Evolutionary conservation across 2,329 filamentous ascomycete genomes (phyloP), one percentile per base, ranked within the genome.

Genomic region (Fusarium mexicanum): DNA sequence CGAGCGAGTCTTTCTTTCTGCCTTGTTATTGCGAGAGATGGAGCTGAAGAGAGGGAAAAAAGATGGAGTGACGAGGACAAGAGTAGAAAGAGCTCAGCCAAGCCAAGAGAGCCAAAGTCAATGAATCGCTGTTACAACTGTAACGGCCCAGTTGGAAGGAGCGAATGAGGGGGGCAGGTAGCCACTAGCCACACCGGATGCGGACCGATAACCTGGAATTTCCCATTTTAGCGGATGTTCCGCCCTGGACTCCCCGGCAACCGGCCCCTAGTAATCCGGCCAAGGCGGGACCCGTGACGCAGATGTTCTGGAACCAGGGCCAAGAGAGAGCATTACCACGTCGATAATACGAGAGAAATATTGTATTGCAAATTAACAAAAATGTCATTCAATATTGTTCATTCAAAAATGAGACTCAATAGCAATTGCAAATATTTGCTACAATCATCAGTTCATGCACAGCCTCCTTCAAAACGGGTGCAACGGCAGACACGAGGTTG

Each of bases 151-250:
- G 65, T 64, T 57, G 40, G 66, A 69, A 72, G 51, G 69, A 76
- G 51, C 72, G 69, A 78, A 76, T 76, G 73, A 65, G 57, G 66
- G 65, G 48, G 38, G 29, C 57, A 61, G 35, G 67, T 59, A 24
- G 71, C 68, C 76, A 77, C 62, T 59, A 24, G 71, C 68, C 76
- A 77, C 62, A 69, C 73, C 76, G 65, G 74, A 78, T 72, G 75
- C 67, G 72, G 75, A 64, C 67, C 75, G 69, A 76, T 64, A 69
- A 68, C 71, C 67, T 66, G 65, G 63, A 68, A 60, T 48, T 62
- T 44, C 64, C 74, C 71, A 66, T 61, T 73, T 72, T 75, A 77
- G 76, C 67, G 71, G 64, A 33, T 67, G 59, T 68, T 62, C 74
- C 73, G 69, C 71, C 74, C 69, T 60, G 58, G 67, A 17, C 66